Evolutionary conservation across 768 basidiomycete genomes (phyloP).

Genomic region (Suillus plorans): DNA sequence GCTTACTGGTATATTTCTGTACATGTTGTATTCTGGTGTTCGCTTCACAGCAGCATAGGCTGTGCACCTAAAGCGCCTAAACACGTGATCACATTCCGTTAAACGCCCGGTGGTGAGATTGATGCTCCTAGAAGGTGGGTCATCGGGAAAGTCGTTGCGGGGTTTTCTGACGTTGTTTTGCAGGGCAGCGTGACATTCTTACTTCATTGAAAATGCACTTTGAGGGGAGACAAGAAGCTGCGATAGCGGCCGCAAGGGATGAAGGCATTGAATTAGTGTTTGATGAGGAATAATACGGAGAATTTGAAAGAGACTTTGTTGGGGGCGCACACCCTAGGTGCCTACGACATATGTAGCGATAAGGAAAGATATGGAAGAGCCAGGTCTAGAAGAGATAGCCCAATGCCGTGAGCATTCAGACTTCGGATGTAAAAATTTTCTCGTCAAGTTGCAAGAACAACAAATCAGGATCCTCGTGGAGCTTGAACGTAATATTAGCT

Average conservation of each 20-base stretch:
- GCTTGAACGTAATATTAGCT: background rate
- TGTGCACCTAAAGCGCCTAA: too few relatives aligned
- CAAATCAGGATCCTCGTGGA: background rate
- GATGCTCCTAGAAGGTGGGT: constrained; percentile 70
- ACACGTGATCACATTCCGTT: too few relatives aligned
- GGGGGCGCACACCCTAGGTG: background rate
- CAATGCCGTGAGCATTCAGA: background rate
- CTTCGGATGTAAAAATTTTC: background rate
- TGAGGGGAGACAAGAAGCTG: constrained; percentile 44
- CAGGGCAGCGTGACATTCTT: constrained; percentile 46
- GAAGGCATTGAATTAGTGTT: constrained; percentile 56
- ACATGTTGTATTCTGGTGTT: too few relatives aligned
- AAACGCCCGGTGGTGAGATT: constrained; percentile 54
- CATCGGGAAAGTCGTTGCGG: background rate
- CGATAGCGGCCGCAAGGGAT: constrained; percentile 47
- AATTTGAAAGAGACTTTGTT: background rate
- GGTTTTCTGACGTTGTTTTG: background rate
- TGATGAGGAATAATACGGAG: constrained; percentile 21
- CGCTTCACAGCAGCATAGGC: too few relatives aligned
- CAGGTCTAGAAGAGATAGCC: background rate
- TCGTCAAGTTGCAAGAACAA: background rate
- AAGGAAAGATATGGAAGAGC: background rate
- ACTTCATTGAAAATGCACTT: constrained; percentile 39
- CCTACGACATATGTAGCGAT: background rate
- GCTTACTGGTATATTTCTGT: too few relatives aligned